phyloP scores from a whole-genome alignment of 1,139 yeast genomes.

The Saccharomyces hybrid region DNA sequence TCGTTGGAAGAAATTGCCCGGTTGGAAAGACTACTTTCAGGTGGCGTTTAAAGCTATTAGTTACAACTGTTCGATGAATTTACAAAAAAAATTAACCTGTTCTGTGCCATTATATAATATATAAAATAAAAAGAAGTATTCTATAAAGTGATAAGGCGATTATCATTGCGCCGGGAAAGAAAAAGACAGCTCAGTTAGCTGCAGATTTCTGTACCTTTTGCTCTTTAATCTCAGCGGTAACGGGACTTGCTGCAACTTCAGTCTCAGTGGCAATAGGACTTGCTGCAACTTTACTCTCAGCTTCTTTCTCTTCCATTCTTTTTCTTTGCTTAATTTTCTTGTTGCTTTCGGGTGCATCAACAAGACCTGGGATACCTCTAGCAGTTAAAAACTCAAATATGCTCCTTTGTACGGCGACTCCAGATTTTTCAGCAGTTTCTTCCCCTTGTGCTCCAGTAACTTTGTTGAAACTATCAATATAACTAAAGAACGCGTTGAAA shows the following conservation, averaged over 20 bases:
- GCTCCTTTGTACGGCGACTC: constrained; percentile 31
- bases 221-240: no score
- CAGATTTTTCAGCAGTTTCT: constrained; percentile 21
- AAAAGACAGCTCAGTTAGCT: not conserved
- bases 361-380: constrained; percentile 38
- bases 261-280: no score
- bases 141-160: not conserved
- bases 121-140: not conserved
- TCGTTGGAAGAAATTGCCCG: constrained; percentile 67
- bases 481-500: constrained; percentile 81
- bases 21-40: constrained; percentile 43
- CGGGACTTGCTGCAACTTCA: not conserved
- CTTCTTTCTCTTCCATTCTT: constrained; percentile 4
- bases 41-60: constrained; percentile 16
- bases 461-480: constrained; percentile 61
- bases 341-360: constrained; percentile 5
- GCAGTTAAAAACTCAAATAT: constrained; percentile 76
- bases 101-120: not conserved
- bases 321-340: not conserved
- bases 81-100: not conserved
- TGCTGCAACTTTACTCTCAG: not conserved
- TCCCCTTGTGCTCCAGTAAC: constrained; percentile 30
- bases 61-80: not conserved
- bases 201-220: not conserved
- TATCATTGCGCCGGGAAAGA: not conserved